Conservation (phyloP, 441 rosid species). For the Arabidopsis hybrid region DNA sequence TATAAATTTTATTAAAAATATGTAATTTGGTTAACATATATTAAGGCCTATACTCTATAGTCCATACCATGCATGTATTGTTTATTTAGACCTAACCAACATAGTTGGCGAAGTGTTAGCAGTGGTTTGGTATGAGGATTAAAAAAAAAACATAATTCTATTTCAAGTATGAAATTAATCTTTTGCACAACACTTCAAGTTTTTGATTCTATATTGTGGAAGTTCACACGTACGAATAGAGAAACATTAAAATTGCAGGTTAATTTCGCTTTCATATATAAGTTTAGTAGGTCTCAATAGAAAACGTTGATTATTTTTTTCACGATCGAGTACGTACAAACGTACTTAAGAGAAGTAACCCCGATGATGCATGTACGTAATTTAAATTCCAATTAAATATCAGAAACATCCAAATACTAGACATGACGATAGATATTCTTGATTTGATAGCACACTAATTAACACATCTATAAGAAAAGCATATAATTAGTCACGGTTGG, state of each 20-base stretch:
- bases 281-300: background rate
- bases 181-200: background rate
- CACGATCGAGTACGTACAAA: slow-evolving; percentile 30
- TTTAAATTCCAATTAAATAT: slow-evolving; percentile 17
- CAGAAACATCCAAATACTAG: slow-evolving; percentile 30
- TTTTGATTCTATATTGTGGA: background rate
- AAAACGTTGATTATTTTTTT: background rate
- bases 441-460: slow-evolving; percentile 8
- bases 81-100: background rate
- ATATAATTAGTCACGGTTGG: slow-evolving; percentile 33
- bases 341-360: slow-evolving; percentile 27
- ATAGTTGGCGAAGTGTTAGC: slow-evolving; percentile 9
- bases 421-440: slow-evolving; percentile 36
- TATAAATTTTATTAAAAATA: background rate
- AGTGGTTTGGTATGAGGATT: background rate
- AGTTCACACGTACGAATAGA: slow-evolving; percentile 11
- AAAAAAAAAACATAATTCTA: background rate
- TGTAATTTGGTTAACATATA: slow-evolving; percentile 1
- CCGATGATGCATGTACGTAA: slow-evolving; percentile 20
- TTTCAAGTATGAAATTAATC: background rate
- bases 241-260: background rate
- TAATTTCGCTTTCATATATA: slow-evolving; percentile 26
- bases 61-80: background rate
- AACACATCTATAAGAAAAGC: background rate
- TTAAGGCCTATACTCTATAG: background rate